Evolutionary conservation across 2,329 filamentous ascomycete species (phyloP).

Genomic region (Alternaria longipes): DNA sequence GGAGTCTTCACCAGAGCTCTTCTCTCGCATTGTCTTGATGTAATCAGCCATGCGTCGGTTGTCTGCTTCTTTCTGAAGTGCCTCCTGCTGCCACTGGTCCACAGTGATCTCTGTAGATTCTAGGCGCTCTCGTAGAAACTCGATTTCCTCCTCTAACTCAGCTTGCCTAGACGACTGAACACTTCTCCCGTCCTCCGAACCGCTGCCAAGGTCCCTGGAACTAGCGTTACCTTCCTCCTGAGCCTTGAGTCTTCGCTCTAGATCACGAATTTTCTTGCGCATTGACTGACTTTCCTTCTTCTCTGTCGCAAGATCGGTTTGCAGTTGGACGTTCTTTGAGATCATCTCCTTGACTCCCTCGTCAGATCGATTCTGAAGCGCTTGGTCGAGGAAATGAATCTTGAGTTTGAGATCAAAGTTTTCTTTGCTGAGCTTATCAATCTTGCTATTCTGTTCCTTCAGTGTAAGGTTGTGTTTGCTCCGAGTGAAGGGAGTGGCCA

Average conservation of each 20-base stretch:
- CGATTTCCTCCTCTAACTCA: slow-evolving; percentile 84
- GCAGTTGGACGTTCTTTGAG: slow-evolving; percentile 93
- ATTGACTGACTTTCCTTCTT: slow-evolving; percentile 91
- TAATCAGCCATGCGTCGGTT: slow-evolving; percentile 87
- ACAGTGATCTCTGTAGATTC: slow-evolving; percentile 86
- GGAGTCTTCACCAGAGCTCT: slow-evolving; percentile 48
- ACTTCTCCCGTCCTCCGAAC: slow-evolving; percentile 63
- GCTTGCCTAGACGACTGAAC: slow-evolving; percentile 66
- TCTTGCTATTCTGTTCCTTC: slow-evolving; percentile 97
- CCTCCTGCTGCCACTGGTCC: slow-evolving; percentile 81
- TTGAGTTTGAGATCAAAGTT: slow-evolving; percentile 98
- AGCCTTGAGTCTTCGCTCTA: slow-evolving; percentile 79
- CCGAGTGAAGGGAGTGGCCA: slow-evolving; percentile 49
- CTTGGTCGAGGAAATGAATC: slow-evolving; percentile 95
- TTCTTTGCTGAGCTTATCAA: slow-evolving; percentile 94
- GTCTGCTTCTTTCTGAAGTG: slow-evolving; percentile 80
- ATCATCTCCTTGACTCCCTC: slow-evolving; percentile 98
- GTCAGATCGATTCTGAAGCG: slow-evolving; percentile 90
- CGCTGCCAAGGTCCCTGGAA: slow-evolving; percentile 53
- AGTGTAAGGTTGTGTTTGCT: slow-evolving; percentile 72
- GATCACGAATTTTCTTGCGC: slow-evolving; percentile 80
- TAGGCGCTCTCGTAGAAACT: slow-evolving; percentile 83
- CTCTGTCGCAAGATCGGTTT: slow-evolving; percentile 85
- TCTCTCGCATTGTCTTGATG: slow-evolving; percentile 69
- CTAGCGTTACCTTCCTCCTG: slow-evolving; percentile 61